Conservation (phyloP, 2,329 filamentous ascomycete species). For the Thelonectria olida region DNA sequence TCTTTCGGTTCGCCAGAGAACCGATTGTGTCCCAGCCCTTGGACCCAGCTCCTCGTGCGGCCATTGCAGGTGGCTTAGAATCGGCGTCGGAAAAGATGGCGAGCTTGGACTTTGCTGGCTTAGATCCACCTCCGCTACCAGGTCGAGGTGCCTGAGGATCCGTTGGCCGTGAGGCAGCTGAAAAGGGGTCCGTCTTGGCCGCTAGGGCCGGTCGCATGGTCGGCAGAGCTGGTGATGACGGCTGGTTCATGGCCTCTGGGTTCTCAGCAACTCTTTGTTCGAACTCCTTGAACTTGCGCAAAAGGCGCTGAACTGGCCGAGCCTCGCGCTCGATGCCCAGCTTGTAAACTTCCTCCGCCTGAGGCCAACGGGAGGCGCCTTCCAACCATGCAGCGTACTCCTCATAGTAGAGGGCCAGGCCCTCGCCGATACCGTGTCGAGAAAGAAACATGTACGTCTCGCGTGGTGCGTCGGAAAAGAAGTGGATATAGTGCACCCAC, state of each 20-base stretch:
- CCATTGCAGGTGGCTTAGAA: constrained; percentile 65
- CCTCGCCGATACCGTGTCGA: constrained; percentile 86
- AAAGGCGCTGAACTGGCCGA: constrained; percentile 79
- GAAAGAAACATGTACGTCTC: constrained; percentile 93
- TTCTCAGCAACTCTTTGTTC: constrained; percentile 77
- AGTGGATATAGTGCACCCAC: constrained; percentile 92
- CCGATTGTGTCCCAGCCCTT: constrained; percentile 95
- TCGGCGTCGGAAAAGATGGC: constrained; percentile 88
- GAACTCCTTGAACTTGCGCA: constrained; percentile 94
- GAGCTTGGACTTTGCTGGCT: constrained; percentile 81
- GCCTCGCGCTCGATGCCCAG: constrained; percentile 91
- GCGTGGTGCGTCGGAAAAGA: constrained; percentile 92
- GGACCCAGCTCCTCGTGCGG: constrained; percentile 60
- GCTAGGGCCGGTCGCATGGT: constrained; percentile 84
- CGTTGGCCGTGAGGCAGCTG: constrained; percentile 58
- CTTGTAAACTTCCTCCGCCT: constrained; percentile 94
- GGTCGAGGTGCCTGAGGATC: constrained; percentile 74
- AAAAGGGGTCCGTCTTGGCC: constrained; percentile 87
- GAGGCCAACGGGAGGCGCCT: constrained; percentile 80
- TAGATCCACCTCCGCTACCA: constrained; percentile 62
- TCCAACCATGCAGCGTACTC: constrained; percentile 97
- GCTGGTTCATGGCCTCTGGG: constrained; percentile 69
- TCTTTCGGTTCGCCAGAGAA: constrained; percentile 86
- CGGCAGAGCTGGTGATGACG: constrained; percentile 87
- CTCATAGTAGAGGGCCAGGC: constrained; percentile 92